These are phyloP conservation scores for Globisporangium nodosum DNA, from an alignment of 352 stramenopile species.

Conservation along the genomic window DNA sequence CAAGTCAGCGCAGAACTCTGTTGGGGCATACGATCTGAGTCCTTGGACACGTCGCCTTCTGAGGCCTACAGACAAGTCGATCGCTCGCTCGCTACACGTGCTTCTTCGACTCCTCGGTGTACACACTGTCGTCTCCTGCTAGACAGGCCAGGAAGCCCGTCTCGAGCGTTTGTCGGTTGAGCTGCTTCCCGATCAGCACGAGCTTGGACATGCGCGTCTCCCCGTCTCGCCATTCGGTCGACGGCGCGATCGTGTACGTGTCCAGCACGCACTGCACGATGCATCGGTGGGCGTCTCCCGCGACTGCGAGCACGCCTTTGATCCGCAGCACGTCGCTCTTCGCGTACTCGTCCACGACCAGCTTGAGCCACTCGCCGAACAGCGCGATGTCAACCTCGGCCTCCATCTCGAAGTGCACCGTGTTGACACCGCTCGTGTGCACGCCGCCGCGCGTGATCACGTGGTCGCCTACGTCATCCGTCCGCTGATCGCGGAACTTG, in stretches of 20 bases:
- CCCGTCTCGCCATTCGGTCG: slow-evolving; percentile 21
- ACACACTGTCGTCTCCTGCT: slow-evolving; percentile 2
- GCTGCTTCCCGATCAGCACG: slow-evolving; percentile 59
- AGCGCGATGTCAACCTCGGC: slow-evolving; percentile 35
- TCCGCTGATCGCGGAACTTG: slow-evolving; percentile 24
- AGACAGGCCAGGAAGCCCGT: slow-evolving; percentile 41
- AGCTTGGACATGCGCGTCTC: slow-evolving; percentile 43
- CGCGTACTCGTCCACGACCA: slow-evolving; percentile 45
- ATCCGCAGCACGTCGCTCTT: slow-evolving; percentile 57
- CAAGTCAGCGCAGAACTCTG: too few species aligned
- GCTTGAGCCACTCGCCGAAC: slow-evolving; percentile 57
- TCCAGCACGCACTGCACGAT: slow-evolving; percentile 68
- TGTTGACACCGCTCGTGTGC: slow-evolving; percentile 53
- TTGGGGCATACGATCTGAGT: neutral
- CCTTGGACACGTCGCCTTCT: too few species aligned
- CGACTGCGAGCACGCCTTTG: slow-evolving; percentile 54
- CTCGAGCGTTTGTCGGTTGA: slow-evolving; percentile 39
- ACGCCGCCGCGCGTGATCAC: slow-evolving; percentile 13
- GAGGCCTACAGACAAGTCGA: too few species aligned
- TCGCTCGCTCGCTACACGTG: neutral
- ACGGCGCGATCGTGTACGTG: slow-evolving; percentile 69
- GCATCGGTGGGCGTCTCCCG: slow-evolving; percentile 38
- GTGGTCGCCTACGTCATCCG: neutral
- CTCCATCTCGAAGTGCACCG: slow-evolving; percentile 49
- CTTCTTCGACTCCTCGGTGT: neutral